Evolutionary conservation across 2,329 filamentous ascomycete genomes (phyloP).

Genomic region (Fusarium chaquense): DNA sequence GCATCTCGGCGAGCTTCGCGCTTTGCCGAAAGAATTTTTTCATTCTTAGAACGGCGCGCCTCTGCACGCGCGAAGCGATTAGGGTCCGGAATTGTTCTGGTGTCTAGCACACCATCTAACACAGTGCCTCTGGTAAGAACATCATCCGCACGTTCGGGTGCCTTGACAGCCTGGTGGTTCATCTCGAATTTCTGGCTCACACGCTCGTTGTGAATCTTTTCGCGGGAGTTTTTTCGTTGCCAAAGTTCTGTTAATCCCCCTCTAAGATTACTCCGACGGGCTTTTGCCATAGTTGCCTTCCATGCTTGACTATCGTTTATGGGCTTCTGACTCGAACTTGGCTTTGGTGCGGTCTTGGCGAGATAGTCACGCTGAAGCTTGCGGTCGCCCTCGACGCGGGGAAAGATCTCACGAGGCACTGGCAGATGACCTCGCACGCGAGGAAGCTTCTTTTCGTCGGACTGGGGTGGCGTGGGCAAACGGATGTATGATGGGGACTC

Average conservation of each 20-base stretch:
- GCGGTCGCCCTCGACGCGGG: conserved; percentile 63
- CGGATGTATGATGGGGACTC: conserved; percentile 91
- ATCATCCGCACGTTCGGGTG: conserved; percentile 81
- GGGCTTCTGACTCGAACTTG: conserved; percentile 57
- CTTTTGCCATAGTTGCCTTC: conserved; percentile 79
- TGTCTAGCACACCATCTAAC: conserved; percentile 61
- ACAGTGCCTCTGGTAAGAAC: conserved; percentile 78
- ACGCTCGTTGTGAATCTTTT: conserved; percentile 51
- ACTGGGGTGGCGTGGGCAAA: conserved; percentile 81
- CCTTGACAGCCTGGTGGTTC: conserved; percentile 64
- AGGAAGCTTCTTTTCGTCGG: conserved; percentile 62
- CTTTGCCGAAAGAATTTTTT: conserved; percentile 60
- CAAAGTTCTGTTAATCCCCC: conserved; percentile 78
- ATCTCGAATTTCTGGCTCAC: conserved; percentile 62
- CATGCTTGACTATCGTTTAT: conserved; percentile 63
- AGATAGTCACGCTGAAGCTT: conserved; percentile 75
- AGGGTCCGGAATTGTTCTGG: conserved; percentile 70
- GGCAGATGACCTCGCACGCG: conserved; percentile 83
- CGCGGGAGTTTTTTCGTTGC: conserved; percentile 67
- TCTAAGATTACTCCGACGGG: conserved; percentile 77
- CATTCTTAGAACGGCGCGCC: conserved; percentile 57
- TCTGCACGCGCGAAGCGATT: conserved; percentile 67
- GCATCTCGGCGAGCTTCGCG: conserved; percentile 73
- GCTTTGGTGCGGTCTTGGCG: conserved; percentile 67
- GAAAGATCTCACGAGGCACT: conserved; percentile 84